A percentile compares a stretch with the other conserved stretches of the same genome.
These are phyloP conservation scores for Grammothele lineata DNA, from an alignment of 768 basidiomycete species.

Conservation along the genomic window DNA sequence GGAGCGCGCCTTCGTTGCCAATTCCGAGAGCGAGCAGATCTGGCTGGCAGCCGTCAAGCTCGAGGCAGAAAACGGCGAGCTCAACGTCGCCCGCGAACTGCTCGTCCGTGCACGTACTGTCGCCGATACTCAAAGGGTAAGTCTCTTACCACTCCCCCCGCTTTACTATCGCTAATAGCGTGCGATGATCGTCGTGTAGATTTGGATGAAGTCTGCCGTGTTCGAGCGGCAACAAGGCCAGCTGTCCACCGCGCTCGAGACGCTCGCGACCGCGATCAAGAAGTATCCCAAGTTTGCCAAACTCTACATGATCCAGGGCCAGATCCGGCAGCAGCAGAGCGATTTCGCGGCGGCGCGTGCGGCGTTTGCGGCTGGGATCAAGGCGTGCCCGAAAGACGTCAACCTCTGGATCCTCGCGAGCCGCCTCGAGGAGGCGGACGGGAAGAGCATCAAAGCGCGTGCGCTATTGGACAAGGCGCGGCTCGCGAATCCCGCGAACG, in stretches of 20 bases:
- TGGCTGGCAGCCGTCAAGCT: slow-evolving; percentile 98
- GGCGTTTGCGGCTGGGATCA: slow-evolving; percentile 79
- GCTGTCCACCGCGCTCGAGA: slow-evolving; percentile 67
- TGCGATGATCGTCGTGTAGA: slow-evolving; percentile 54
- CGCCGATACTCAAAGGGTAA: slow-evolving; percentile 86
- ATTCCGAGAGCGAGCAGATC: slow-evolving; percentile 95
- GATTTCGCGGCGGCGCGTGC: slow-evolving; percentile 66
- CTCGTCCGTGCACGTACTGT: slow-evolving; percentile 86
- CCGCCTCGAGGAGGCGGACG: slow-evolving; percentile 85
- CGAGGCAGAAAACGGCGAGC: slow-evolving; percentile 92
- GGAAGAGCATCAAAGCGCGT: slow-evolving; percentile 88
- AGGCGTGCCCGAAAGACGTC: slow-evolving; percentile 80
- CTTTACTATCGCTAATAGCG: neutral
- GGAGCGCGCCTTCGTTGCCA: slow-evolving; percentile 86
- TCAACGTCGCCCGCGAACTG: slow-evolving; percentile 80
- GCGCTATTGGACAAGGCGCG: slow-evolving; percentile 88
- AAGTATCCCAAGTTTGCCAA: slow-evolving; percentile 91
- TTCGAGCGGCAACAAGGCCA: slow-evolving; percentile 90
- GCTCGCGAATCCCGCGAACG: slow-evolving; percentile 79
- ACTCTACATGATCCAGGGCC: slow-evolving; percentile 96
- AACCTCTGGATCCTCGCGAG: slow-evolving; percentile 89
- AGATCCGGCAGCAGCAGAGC: slow-evolving; percentile 69
- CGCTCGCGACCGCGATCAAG: slow-evolving; percentile 64
- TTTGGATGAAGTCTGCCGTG: slow-evolving; percentile 99
- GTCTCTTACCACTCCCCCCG: slow-evolving; percentile 23